phyloP scores from a whole-genome alignment of 192 early-diverging fungal genomes.

The Chytriomyces confervae region DNA sequence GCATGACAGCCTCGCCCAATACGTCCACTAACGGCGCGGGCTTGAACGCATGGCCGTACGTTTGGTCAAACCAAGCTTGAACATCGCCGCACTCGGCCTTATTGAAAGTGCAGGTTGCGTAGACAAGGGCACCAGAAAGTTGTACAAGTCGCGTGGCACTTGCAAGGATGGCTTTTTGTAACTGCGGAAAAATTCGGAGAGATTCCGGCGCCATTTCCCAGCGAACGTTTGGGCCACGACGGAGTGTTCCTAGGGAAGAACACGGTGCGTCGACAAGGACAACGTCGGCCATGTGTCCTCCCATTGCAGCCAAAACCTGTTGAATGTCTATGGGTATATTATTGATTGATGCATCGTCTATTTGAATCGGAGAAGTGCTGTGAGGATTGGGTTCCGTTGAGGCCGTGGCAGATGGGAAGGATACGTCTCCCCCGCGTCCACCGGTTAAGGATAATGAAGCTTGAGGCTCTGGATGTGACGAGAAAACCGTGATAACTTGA shows the following conservation, averaged over 20 bases:
- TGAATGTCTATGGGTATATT: slow-evolving; percentile 1
- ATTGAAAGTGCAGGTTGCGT: slow-evolving; percentile 35
- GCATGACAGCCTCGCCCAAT: background rate
- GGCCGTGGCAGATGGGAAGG: background rate
- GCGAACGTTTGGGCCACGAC: slow-evolving; percentile 32
- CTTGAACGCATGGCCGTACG: background rate
- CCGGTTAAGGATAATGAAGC: slow-evolving; percentile 1
- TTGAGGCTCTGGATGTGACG: background rate
- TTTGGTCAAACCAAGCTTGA: slow-evolving; percentile 19
- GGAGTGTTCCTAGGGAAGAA: slow-evolving; percentile 33
- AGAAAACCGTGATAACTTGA: background rate
- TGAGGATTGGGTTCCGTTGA: background rate
- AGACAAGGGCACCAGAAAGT: slow-evolving; percentile 23
- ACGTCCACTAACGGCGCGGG: background rate
- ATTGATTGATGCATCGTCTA: background rate
- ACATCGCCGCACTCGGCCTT: slow-evolving; percentile 20
- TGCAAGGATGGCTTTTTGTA: slow-evolving; percentile 16
- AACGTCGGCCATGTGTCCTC: slow-evolving; percentile 11
- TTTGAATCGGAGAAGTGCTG: background rate
- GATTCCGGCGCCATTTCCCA: slow-evolving; percentile 26
- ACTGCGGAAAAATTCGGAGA: slow-evolving; percentile 18
- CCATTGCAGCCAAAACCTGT: background rate
- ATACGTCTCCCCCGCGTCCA: slow-evolving; percentile 29
- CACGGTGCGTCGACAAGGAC: slow-evolving; percentile 36
- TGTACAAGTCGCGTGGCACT: slow-evolving; percentile 7